phyloP scores from a whole-genome alignment of 768 basidiomycete species.

The Lepiota brunneoincarnata region DNA sequence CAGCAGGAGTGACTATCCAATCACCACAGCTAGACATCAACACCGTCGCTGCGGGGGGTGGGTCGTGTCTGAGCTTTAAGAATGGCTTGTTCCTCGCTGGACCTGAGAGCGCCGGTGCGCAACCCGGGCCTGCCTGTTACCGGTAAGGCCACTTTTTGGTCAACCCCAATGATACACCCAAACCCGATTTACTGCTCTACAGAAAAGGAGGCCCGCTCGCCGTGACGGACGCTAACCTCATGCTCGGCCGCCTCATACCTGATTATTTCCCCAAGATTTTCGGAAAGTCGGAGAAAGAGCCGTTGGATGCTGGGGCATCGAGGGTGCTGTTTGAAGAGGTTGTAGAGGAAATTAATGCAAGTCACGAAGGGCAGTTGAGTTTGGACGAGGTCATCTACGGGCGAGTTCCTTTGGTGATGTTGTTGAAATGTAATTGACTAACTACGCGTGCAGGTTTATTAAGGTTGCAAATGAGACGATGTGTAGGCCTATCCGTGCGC shows the following conservation, averaged over 20 bases:
- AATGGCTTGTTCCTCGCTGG: constrained; percentile 92
- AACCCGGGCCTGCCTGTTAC: constrained; percentile 93
- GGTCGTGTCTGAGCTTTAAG: constrained; percentile 82
- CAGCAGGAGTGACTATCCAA: constrained; percentile 90
- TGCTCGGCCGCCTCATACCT: constrained; percentile 85
- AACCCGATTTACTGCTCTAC: not conserved
- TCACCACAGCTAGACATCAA: constrained; percentile 94
- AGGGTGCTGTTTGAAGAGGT: constrained; percentile 63
- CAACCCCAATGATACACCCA: too few relatives aligned
- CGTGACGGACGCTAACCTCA: constrained; percentile 89
- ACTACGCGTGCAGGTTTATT: constrained; percentile 63
- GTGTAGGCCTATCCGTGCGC: constrained; percentile 87
- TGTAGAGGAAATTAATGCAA: constrained; percentile 66
- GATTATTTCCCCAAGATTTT: constrained; percentile 96
- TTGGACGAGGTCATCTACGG: constrained; percentile 90
- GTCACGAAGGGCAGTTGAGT: constrained; percentile 52
- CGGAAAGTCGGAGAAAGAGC: constrained; percentile 83
- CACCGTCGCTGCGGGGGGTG: constrained; percentile 94
- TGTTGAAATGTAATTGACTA: not conserved
- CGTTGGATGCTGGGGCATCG: constrained; percentile 76
- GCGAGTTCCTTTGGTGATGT: constrained; percentile 35
- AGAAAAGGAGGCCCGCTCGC: constrained; percentile 92
- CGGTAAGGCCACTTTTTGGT: constrained; percentile 40
- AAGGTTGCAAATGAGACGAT: constrained; percentile 97
- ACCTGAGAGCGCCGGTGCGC: constrained; percentile 89